These are phyloP conservation scores for Macroventuria anomochaeta DNA, from an alignment of 2,329 filamentous ascomycete genomes.

Conservation along the genomic window DNA sequence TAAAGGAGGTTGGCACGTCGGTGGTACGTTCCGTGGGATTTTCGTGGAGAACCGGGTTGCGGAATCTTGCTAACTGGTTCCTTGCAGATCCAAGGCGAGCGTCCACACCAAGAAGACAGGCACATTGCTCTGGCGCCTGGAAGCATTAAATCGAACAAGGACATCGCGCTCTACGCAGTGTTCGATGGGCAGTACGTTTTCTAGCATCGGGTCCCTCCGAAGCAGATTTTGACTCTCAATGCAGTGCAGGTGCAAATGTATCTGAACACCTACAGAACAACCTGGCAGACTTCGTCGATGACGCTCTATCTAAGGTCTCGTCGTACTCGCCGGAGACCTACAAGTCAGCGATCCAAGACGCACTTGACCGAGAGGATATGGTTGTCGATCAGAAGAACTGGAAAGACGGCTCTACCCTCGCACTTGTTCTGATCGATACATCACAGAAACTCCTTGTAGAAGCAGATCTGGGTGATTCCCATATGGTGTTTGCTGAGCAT, in stretches of 20 bases:
- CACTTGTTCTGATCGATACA: conserved; percentile 30
- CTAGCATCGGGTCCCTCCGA: background rate
- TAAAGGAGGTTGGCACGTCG: conserved; percentile 9
- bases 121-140: conserved; percentile 27
- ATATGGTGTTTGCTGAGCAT: conserved; percentile 26
- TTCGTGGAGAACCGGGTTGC: conserved; percentile 2
- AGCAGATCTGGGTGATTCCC: conserved; percentile 34
- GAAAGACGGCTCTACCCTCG: conserved; percentile 33
- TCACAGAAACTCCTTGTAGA: conserved; percentile 30
- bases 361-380: conserved; percentile 28
- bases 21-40: conserved; percentile 10
- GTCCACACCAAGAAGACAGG: conserved; percentile 33
- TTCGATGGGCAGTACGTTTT: conserved; percentile 36
- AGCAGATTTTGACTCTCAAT: conserved; percentile 2
- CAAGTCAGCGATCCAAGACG: conserved; percentile 30
- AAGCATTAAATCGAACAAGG: conserved; percentile 28
- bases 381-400: conserved; percentile 26
- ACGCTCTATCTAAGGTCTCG: conserved; percentile 22
- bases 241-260: conserved; percentile 30
- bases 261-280: conserved; percentile 23
- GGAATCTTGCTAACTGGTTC: conserved; percentile 24
- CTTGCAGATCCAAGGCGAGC: conserved; percentile 31
- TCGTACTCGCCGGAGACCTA: conserved; percentile 27
- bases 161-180: conserved; percentile 32
- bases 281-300: conserved; percentile 28